Conservation (phyloP, 306 rosid species). For the Medicago ruthenica region DNA sequence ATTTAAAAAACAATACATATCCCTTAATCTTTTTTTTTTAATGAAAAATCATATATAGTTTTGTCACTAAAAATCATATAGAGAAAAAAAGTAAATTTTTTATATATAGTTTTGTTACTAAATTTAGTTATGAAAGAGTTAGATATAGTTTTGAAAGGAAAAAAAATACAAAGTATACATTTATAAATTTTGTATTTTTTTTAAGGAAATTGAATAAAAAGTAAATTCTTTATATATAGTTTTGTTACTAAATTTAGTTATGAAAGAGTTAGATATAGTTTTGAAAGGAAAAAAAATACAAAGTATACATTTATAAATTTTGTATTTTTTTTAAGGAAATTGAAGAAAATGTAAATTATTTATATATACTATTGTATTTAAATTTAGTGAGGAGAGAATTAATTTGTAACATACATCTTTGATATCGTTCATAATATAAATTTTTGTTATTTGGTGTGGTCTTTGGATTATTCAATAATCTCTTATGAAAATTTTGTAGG, state of each 20-base stretch:
- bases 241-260: not conserved
- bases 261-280: not conserved
- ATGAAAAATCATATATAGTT: not conserved
- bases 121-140: not conserved
- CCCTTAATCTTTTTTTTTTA: not conserved
- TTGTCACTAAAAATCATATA: too few species aligned
- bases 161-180: too few species aligned
- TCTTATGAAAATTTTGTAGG: conserved; percentile 44
- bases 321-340: too few species aligned
- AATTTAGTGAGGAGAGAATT: too few species aligned
- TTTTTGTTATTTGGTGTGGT: not conserved
- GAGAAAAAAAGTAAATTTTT: too few species aligned
- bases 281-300: too few species aligned
- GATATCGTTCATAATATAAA: not conserved
- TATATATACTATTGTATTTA: too few species aligned
- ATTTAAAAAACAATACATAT: not conserved
- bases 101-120: not conserved
- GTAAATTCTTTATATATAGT: not conserved
- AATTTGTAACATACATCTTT: not conserved
- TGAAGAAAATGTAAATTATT: too few species aligned
- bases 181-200: too few species aligned
- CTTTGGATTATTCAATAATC: not conserved
- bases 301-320: too few species aligned
- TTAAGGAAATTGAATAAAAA: too few species aligned
- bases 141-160: not conserved